These are phyloP conservation scores for Aspergillus avenaceus DNA, from an alignment of 495 filamentous ascomycete genomes.

Conservation along the genomic window DNA sequence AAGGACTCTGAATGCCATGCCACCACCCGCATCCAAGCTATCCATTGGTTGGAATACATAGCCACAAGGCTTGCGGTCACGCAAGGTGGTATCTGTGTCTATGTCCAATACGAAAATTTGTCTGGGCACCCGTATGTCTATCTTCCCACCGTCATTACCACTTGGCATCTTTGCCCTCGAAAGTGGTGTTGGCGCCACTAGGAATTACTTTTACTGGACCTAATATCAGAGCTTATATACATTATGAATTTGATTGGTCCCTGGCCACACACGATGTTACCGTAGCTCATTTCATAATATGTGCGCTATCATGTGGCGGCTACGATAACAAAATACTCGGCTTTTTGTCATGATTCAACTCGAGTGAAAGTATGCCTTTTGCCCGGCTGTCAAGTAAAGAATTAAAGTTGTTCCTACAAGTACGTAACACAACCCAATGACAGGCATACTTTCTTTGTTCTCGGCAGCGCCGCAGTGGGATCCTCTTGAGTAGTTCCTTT, in stretches of 20 bases:
- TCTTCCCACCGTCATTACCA: neutral
- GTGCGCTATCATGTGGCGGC: neutral
- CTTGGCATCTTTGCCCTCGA: neutral
- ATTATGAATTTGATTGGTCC: neutral
- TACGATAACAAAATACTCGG: too few species aligned
- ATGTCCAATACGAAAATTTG: neutral
- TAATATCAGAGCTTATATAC: neutral
- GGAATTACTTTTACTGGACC: neutral
- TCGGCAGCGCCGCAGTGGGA: too few species aligned
- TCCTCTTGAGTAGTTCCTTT: too few species aligned
- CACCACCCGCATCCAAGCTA: neutral
- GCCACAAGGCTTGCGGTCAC: neutral
- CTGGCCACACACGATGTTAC: neutral
- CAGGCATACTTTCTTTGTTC: neutral
- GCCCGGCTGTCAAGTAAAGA: neutral
- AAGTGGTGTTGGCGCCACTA: neutral
- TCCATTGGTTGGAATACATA: neutral
- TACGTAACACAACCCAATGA: neutral
- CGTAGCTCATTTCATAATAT: neutral
- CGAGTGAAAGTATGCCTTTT: neutral
- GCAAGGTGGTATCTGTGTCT: neutral
- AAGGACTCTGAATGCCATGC: neutral
- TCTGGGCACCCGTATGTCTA: neutral
- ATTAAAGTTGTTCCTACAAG: neutral
- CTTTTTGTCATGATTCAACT: too few species aligned